Evolutionary conservation across 2,329 filamentous ascomycete genomes (phyloP), one percentile per base, ranked within the genome.

Genomic region (Dryadomyces quercivorus): DNA sequence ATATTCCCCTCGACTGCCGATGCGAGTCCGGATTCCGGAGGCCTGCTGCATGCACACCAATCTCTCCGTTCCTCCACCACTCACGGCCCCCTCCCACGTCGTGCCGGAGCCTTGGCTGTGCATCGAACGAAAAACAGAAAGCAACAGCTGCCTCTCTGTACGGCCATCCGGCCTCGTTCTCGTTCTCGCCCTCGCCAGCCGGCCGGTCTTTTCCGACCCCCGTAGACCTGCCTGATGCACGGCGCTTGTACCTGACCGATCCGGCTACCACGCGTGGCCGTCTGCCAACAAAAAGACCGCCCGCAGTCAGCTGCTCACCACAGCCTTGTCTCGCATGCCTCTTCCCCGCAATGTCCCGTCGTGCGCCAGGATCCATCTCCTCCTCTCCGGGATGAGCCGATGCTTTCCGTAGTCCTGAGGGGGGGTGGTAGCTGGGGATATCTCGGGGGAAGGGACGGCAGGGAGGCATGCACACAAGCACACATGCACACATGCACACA

Each of bases 211-310:
- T 20, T 31, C 31, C 47, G 47, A 49, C 16, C n/a, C 20, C n/a
- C 18, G 20, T 18, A 31, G 47, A 36, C 26, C 4, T 6, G n/a
- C 20, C 16, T 16, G 31, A 16, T 18, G 16, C 16, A 31, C 3
- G n/a, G 12, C 47, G 47, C 47, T 49, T 49, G 47, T 49, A 49
- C 47, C 47, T 49, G 36, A 34, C 47, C n/a, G n/a, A 49, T 49
- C 31, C 31, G 22, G 47, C 21, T 21, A 49, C 21, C 47, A 20
- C 31, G n/a, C 31, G 47, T 31, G n/a, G 31, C 36, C 20, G n/a
- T n/a, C 34, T 18, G 13, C 16, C 15, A 26, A 5, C 20, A 46
- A 16, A 13, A 22, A 22, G 20, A 20, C 31, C 31, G n/a, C 31
- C n/a, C n/a, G 9, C 47, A n/a, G 31, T 38, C 47, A 31, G 26